Percentiles rank a stretch among this genome's conserved stretches.
Conservation (phyloP, 1,139 yeast genomes). For the Candida sanyaensis region DNA sequence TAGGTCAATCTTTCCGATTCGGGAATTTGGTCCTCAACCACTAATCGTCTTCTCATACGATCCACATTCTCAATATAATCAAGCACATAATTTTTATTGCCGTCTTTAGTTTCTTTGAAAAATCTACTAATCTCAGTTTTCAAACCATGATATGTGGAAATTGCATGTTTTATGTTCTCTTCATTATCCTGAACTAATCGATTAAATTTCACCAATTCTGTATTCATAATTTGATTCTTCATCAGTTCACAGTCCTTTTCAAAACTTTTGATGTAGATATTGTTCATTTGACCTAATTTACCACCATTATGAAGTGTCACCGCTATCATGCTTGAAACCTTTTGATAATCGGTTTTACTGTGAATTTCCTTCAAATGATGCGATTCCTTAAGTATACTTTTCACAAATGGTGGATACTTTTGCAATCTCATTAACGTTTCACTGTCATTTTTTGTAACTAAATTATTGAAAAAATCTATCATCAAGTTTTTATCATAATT, state of each 20-base stretch:
- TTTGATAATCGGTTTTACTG: slow-evolving; percentile 23
- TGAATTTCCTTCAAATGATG: slow-evolving; percentile 22
- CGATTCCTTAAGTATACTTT: slow-evolving; percentile 27
- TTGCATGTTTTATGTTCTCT: slow-evolving; percentile 57
- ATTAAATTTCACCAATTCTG: slow-evolving; percentile 50
- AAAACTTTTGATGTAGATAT: slow-evolving; percentile 39
- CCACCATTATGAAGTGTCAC: slow-evolving; percentile 44
- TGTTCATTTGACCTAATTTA: slow-evolving; percentile 37
- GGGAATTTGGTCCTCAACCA: slow-evolving; percentile 52
- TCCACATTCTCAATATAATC: slow-evolving; percentile 71
- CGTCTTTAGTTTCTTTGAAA: slow-evolving; percentile 25
- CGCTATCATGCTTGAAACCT: slow-evolving; percentile 35
- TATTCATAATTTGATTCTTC: slow-evolving; percentile 42
- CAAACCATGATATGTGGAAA: slow-evolving; percentile 46
- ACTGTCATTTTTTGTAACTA: slow-evolving; percentile 39
- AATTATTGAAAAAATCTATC: slow-evolving; percentile 32
- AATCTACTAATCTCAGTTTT: slow-evolving; percentile 45
- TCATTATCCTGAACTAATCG: slow-evolving; percentile 62
- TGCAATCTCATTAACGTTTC: slow-evolving; percentile 32
- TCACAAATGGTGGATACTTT: slow-evolving; percentile 33
- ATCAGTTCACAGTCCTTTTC: slow-evolving; percentile 50
- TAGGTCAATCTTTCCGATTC: slow-evolving; percentile 46
- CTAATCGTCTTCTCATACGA: slow-evolving; percentile 60
- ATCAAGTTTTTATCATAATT: slow-evolving; percentile 21
- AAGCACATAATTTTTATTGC: slow-evolving; percentile 38